Conservation (phyloP, 164 flowering plant genomes). For the Stephania yunnanensis region DNA sequence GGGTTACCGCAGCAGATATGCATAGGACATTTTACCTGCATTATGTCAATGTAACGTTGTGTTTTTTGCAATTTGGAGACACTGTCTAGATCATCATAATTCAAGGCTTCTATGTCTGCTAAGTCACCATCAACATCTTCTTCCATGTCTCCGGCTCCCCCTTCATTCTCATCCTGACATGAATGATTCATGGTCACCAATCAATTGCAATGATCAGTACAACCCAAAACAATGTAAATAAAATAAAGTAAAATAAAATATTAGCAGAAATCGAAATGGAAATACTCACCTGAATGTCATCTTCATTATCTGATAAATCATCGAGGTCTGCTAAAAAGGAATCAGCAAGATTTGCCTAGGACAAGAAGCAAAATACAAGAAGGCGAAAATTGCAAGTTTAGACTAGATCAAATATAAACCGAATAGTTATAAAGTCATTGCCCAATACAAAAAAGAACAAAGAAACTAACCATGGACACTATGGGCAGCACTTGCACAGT, state of each 20-base stretch:
- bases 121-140: slow-evolving; percentile 32
- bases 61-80: slow-evolving; percentile 87
- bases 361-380: background rate
- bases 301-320: slow-evolving; percentile 88
- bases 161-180: slow-evolving; percentile 54
- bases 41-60: slow-evolving; percentile 71
- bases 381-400: background rate
- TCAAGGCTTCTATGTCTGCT: slow-evolving; percentile 9
- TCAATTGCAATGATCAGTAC: too few species aligned
- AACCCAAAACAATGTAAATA: too few species aligned
- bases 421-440: background rate
- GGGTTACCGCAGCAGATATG: too few species aligned
- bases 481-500: background rate
- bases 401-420: background rate
- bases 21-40: slow-evolving; percentile 47
- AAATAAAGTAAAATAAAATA: too few species aligned
- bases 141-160: slow-evolving; percentile 59
- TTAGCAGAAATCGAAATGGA: too few species aligned
- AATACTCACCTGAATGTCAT: slow-evolving; percentile 15
- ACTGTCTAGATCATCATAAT: slow-evolving; percentile 46
- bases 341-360: slow-evolving; percentile 85
- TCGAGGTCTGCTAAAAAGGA: slow-evolving; percentile 93
- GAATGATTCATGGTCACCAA: too few species aligned
- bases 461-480: slow-evolving; percentile 7
- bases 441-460: background rate